A percentile compares a stretch with the other conserved stretches of the same genome.
These are phyloP conservation scores for Evansstolkia leycettana DNA, from an alignment of 495 filamentous ascomycete species.

Conservation along the genomic window DNA sequence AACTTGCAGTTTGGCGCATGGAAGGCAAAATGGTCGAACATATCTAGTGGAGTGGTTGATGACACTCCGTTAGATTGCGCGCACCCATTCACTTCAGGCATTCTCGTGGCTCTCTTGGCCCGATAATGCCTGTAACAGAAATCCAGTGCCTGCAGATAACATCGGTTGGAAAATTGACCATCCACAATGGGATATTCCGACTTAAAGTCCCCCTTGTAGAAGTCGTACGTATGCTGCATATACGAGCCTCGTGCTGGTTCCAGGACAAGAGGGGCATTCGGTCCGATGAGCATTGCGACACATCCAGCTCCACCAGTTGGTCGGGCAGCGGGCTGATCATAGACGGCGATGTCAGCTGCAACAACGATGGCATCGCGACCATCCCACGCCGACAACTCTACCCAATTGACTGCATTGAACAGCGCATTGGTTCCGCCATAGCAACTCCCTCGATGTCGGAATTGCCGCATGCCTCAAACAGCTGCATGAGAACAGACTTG, in stretches of 20 bases:
- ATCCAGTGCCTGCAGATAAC: constrained; percentile 96
- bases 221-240: constrained; percentile 94
- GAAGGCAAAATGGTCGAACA: constrained; percentile 93
- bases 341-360: constrained; percentile 93
- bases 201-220: constrained; percentile 97
- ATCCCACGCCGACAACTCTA: constrained; percentile 97
- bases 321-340: constrained; percentile 89
- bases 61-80: constrained; percentile 29
- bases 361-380: constrained; percentile 92
- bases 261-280: constrained; percentile 79
- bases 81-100: constrained; percentile 43
- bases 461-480: constrained; percentile 73
- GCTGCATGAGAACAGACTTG: constrained; percentile 97
- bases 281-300: constrained; percentile 89
- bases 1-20: constrained; percentile 97
- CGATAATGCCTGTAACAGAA: constrained; percentile 92
- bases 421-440: constrained; percentile 97
- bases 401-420: constrained; percentile 95
- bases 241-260: constrained; percentile 89
- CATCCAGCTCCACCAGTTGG: constrained; percentile 93
- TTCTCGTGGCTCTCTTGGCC: constrained; percentile 56
- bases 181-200: constrained; percentile 97
- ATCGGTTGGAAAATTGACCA: constrained; percentile 86
- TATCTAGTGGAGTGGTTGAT: constrained; percentile 64
- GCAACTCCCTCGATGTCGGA: constrained; percentile 97